Evolutionary conservation across 1,284 basidiomycete species (phyloP).

Genomic region (Peniophora sp.): DNA sequence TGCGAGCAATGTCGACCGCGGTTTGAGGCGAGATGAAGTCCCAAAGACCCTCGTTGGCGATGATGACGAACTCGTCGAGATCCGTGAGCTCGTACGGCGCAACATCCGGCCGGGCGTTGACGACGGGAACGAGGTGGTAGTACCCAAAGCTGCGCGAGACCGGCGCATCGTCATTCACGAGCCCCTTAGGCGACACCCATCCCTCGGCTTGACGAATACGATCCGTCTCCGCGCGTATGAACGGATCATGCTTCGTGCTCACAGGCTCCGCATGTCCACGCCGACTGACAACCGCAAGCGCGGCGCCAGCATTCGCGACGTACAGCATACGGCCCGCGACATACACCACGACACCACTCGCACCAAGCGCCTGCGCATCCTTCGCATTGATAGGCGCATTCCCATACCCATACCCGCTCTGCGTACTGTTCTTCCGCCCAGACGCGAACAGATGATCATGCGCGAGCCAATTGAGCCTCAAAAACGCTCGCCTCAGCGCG

Average conservation of each 20-base stretch:
- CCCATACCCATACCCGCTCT: slow-evolving; percentile 15
- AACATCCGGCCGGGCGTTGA: slow-evolving; percentile 87
- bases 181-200: slow-evolving; percentile 92
- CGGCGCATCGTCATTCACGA: slow-evolving; percentile 90
- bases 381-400: slow-evolving; percentile 8
- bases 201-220: slow-evolving; percentile 91
- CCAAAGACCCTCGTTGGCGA: slow-evolving; percentile 93
- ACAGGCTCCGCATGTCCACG: slow-evolving; percentile 75
- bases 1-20: slow-evolving; percentile 93
- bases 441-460: slow-evolving; percentile 55
- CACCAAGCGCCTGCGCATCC: slow-evolving; percentile 53
- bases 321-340: slow-evolving; percentile 77
- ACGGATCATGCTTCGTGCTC: slow-evolving; percentile 85
- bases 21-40: slow-evolving; percentile 93
- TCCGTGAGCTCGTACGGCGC: slow-evolving; percentile 67
- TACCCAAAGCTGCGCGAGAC: slow-evolving; percentile 93
- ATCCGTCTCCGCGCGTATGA: slow-evolving; percentile 78
- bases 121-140: slow-evolving; percentile 85
- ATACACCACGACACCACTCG: slow-evolving; percentile 85
- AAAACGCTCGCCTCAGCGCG: slow-evolving; percentile 80
- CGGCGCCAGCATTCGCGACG: slow-evolving; percentile 88
- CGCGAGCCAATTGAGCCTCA: slow-evolving; percentile 75
- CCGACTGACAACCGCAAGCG: slow-evolving; percentile 83
- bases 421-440: slow-evolving; percentile 62
- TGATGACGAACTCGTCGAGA: slow-evolving; percentile 94